Conservation (phyloP, 1,284 basidiomycete species). For the Apiotrichum laibachii region DNA sequence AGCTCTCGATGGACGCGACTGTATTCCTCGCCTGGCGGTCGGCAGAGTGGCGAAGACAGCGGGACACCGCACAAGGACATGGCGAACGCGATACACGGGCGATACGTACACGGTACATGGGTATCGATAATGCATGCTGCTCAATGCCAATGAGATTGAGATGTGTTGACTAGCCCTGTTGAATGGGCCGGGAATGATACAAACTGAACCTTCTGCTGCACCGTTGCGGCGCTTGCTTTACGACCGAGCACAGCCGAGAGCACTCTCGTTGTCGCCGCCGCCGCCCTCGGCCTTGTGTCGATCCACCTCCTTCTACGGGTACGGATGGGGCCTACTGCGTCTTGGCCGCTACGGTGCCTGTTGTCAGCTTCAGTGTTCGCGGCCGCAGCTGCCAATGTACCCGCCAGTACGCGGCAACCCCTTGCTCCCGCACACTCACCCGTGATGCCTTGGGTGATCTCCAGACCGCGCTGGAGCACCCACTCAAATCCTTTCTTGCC, state of each 20-base stretch:
- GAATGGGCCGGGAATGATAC: constrained; percentile 7
- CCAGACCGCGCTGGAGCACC: constrained; percentile 56
- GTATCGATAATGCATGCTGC: constrained; percentile 11
- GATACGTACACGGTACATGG: neutral
- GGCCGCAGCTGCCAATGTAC: neutral
- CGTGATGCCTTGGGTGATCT: neutral
- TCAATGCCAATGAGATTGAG: constrained; percentile 11
- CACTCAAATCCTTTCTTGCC: constrained; percentile 84
- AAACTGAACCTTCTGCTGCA: neutral
- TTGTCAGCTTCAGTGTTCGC: neutral
- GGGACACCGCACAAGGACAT: too few species aligned
- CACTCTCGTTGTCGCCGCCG: neutral
- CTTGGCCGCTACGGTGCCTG: too few species aligned
- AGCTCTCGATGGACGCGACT: too few species aligned
- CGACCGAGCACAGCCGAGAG: neutral
- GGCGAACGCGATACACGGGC: too few species aligned
- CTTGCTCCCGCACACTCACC: neutral
- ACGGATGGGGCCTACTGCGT: too few species aligned
- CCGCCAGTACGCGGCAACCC: neutral
- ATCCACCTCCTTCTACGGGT: too few species aligned
- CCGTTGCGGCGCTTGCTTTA: too few species aligned
- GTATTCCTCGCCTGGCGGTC: too few species aligned
- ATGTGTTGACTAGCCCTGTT: constrained; percentile 8
- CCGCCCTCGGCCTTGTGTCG: too few species aligned
- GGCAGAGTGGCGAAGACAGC: too few species aligned